Evolutionary conservation across 345 rosid species (phyloP).

Genomic region (Punica granatum): DNA sequence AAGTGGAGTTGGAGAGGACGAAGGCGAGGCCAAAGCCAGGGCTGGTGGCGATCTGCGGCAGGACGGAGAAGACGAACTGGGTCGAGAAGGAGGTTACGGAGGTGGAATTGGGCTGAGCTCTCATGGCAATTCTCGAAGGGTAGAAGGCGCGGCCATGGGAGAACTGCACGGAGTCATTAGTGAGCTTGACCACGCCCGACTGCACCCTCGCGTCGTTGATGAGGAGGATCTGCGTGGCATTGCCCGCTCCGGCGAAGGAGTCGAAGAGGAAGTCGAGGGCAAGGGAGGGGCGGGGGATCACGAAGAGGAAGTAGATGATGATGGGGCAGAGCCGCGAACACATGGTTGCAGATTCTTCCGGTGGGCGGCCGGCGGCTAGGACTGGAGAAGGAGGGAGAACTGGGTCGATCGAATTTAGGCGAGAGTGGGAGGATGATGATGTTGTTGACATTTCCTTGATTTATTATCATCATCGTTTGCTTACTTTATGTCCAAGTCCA

Average conservation of each 20-base stretch:
- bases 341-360: not conserved
- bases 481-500: too few species aligned
- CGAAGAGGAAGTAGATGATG: constrained; percentile 7
- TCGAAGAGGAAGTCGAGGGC: constrained; percentile 56
- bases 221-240: constrained; percentile 42
- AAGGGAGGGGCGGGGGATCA: constrained; percentile 13
- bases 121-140: constrained; percentile 42
- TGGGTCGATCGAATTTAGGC: not conserved
- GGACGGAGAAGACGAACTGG: constrained; percentile 41
- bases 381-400: not conserved
- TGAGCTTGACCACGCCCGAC: constrained; percentile 45
- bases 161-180: constrained; percentile 49
- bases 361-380: not conserved
- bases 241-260: constrained; percentile 38
- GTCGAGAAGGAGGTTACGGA: constrained; percentile 65
- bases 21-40: constrained; percentile 87
- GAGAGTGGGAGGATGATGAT: not conserved
- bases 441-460: not conserved
- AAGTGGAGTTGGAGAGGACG: constrained; percentile 67
- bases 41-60: constrained; percentile 46
- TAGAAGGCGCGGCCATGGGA: constrained; percentile 62
- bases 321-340: not conserved
- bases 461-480: too few species aligned
- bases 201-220: constrained; percentile 52
- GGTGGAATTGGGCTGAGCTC: constrained; percentile 36